Evolutionary conservation across 371 early-diverging fungal species (phyloP).

Genomic region (Lichtheimia hyalospora): DNA sequence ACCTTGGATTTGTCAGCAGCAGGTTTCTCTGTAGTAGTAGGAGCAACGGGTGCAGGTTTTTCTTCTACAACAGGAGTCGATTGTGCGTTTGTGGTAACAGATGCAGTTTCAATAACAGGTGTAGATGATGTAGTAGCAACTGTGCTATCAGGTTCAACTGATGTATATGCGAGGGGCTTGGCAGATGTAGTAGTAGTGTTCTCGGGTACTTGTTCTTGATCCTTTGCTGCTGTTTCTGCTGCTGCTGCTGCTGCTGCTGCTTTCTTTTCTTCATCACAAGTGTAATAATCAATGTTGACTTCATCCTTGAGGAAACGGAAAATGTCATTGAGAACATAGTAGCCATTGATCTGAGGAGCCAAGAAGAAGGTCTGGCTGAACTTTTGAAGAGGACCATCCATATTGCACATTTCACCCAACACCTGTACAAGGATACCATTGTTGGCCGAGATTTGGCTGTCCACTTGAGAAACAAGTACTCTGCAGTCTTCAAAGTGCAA

Average conservation of each 20-base stretch:
- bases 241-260: conserved; percentile 2
- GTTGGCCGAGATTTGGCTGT: conserved; percentile 75
- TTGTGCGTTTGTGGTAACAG: background rate
- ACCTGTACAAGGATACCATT: conserved; percentile 90
- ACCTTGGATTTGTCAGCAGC: background rate
- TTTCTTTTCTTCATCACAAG: conserved; percentile 12
- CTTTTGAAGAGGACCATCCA: conserved; percentile 73
- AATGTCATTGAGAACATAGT: conserved; percentile 93
- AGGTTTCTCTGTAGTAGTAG: background rate
- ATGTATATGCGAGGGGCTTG: conserved; percentile 1
- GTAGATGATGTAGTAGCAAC: conserved; percentile 18
- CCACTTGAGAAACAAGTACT: conserved; percentile 88
- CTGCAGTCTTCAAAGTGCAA: conserved; percentile 80
- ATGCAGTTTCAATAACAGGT: conserved; percentile 8
- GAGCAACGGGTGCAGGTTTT: conserved; percentile 3
- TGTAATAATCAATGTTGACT: conserved; percentile 21
- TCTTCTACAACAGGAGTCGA: background rate
- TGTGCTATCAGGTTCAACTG: conserved; percentile 16
- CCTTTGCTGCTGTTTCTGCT: background rate
- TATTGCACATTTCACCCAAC: conserved; percentile 90
- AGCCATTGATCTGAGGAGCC: conserved; percentile 88
- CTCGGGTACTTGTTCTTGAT: conserved; percentile 3
- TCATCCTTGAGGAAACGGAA: conserved; percentile 93
- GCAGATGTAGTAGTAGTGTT: conserved; percentile 1
- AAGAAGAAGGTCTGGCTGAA: conserved; percentile 95